A percentile compares a stretch with the other conserved stretches of the same genome.
phyloP scores from a whole-genome alignment of 768 basidiomycete genomes.

The Pisolithus tinctorius region DNA sequence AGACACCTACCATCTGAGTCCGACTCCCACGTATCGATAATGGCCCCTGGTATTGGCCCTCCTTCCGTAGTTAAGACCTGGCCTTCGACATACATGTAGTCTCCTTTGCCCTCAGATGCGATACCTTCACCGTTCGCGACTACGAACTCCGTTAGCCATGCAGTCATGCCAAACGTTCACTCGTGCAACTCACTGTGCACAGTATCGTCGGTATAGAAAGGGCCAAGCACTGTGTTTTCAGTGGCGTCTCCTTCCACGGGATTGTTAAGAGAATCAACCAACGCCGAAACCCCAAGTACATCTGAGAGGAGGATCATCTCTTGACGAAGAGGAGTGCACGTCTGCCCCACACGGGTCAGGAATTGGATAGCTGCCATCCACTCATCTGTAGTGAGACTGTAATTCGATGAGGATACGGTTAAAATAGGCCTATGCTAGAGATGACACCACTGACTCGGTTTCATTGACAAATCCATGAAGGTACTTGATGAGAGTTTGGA shows the following conservation, averaged over 20 bases:
- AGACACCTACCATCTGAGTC: slow-evolving; percentile 48
- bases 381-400: slow-evolving; percentile 70
- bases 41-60: slow-evolving; percentile 54
- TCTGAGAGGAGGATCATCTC: slow-evolving; percentile 89
- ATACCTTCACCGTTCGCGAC: slow-evolving; percentile 68
- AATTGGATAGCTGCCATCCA: slow-evolving; percentile 81
- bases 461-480: slow-evolving; percentile 71
- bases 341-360: slow-evolving; percentile 69
- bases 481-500: slow-evolving; percentile 52
- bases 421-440: not conserved
- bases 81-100: slow-evolving; percentile 79
- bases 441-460: slow-evolving; percentile 39
- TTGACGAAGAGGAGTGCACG: slow-evolving; percentile 59
- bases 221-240: slow-evolving; percentile 73
- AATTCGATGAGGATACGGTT: not conserved
- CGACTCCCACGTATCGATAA: slow-evolving; percentile 83
- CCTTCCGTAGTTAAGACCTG: slow-evolving; percentile 53
- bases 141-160: slow-evolving; percentile 18
- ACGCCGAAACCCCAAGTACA: slow-evolving; percentile 66
- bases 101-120: slow-evolving; percentile 82
- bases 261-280: slow-evolving; percentile 73
- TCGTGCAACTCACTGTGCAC: slow-evolving; percentile 46
- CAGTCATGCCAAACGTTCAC: too few species aligned
- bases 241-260: slow-evolving; percentile 56
- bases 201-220: slow-evolving; percentile 77